Evolutionary conservation across 2,329 filamentous ascomycete species (phyloP), one percentile per base, ranked within the genome.

Genomic region (Microsporum canis): DNA sequence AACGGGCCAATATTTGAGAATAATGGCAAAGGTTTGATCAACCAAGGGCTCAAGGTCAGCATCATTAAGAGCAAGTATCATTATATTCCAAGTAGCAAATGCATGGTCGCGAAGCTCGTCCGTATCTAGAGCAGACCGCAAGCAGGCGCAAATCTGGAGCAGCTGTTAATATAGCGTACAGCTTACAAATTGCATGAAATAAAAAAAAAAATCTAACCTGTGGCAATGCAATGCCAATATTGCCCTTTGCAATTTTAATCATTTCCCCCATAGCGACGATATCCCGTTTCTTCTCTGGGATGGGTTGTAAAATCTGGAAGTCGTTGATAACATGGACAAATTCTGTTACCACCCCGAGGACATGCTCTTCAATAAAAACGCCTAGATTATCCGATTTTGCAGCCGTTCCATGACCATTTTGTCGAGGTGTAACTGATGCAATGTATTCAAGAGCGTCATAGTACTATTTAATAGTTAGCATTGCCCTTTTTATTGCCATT

Each of bases 251-350:
- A 57, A 95, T 78, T 60, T 79, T 84, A 57, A 96, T 87, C 82
- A 99, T 88, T 70, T 95, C 89, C 66, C 90, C 88, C 70, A 99
- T 87, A 3, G 89, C 91, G 65, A 84, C 83, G 6, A 99, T 84
- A 67, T 87, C 91, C 62, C 88, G 82, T 61, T 83, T 84, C 68
- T 91, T 89, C 70, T 96, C 91, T 68, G 71, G 81, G 67, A 75
- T 78, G 65, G 74, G 82, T 61, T 83, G 82, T 62, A 81, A 79
- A 23, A 79, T 75, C 43, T 78, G 77, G 10, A 80, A 78, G 69
- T 89, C 87, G 67, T 91, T 94, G 62, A 96, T 85, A 7, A 80
- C 77, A 64, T 91, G 86, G 0, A 89, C 89, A 65, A 97, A 85
- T 39, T 87, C 83, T 5, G 89, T 86, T 74, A 96, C 91, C 60